Percentiles rank a stretch among this genome's conserved stretches.
These are phyloP conservation scores for Talaromyces sp. DNA, from an alignment of 2,329 filamentous ascomycete genomes.

Conservation along the genomic window DNA sequence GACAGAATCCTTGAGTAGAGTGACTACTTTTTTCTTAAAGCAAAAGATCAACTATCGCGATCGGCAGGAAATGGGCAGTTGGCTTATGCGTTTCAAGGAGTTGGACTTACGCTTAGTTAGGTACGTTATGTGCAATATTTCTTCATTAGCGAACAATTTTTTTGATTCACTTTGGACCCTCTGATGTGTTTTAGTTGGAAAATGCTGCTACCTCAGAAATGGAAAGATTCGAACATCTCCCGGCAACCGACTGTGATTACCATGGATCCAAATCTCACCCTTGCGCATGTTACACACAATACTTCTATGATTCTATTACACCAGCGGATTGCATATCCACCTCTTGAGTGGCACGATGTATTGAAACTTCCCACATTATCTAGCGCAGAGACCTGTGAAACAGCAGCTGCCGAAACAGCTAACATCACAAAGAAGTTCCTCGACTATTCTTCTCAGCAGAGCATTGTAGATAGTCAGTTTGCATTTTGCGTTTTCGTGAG, in stretches of 20 bases:
- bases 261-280: constrained; percentile 51
- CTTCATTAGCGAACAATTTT: not conserved
- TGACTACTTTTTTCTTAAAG: constrained; percentile 47
- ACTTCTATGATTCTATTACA: constrained; percentile 51
- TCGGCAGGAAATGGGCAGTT: constrained; percentile 42
- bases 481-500: constrained; percentile 8
- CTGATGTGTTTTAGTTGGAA: constrained; percentile 38
- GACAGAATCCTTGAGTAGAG: constrained; percentile 44
- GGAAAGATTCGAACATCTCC: constrained; percentile 38
- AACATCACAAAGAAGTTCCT: constrained; percentile 49
- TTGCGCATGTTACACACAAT: constrained; percentile 52
- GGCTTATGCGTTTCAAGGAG: constrained; percentile 50
- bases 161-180: not conserved
- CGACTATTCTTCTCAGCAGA: constrained; percentile 29
- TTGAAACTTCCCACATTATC: constrained; percentile 44
- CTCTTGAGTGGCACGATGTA: constrained; percentile 28
- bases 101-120: constrained; percentile 39
- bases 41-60: constrained; percentile 42
- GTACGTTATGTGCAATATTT: constrained; percentile 10
- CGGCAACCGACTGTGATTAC: constrained; percentile 22
- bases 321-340: constrained; percentile 49
- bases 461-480: constrained; percentile 3
- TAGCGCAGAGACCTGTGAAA: constrained; percentile 50
- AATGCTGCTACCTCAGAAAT: constrained; percentile 44
- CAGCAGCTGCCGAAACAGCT: constrained; percentile 47